Base-by-base conservation (phyloP, 2,329 filamentous ascomycete species). In the Aureobasidium uvarum region DNA sequence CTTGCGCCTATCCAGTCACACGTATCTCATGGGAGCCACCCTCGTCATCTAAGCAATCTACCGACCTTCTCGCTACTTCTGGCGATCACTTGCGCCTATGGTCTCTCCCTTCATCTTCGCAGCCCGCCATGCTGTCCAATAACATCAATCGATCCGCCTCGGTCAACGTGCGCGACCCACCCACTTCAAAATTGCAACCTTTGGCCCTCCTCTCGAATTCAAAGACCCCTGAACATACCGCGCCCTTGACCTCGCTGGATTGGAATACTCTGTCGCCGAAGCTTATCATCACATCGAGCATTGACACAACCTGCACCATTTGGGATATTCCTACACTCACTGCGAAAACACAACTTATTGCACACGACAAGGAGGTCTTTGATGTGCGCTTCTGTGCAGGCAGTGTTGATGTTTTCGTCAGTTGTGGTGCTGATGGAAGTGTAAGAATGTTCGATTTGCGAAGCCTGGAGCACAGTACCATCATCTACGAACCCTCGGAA, bases 271-370 rank as follows among this genome's bases (percentile, higher is more conserved):
- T 99, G 62, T 96, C 92, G 28, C 95, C 95, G 0, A 97, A 94
- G 76, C 82, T 99, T 63, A 99, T 99, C 74, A 99, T 99, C 73
- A 99, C 95, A 0, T 97, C 93, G 3, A 98, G 93, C 76, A 99
- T 99, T 73, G 95, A 99, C 75, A 99, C 95, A 1, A 99, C 95
- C 6, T 99, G 95, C 79, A 99, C 95, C 5, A 99, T 99, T 70
- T 99, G 95, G 95, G 95, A 99, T 76, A 99, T 99, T 65, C 95
- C 95, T 3, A 97, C 95, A 0, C 82, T 99, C 68, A 99, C 95
- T 0, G 95, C 95, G 62, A 99, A 99, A 80, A 99, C 95, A 1
- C 95, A 99, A 76, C 82, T 99, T 52, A 99, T 99, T 77, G 95
- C 95, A 23, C 95, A 99, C 76, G 95, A 99, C 79, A 98, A 98